Base-by-base conservation (phyloP, 192 early-diverging fungal species). In the Entomortierella parvispora region DNA sequence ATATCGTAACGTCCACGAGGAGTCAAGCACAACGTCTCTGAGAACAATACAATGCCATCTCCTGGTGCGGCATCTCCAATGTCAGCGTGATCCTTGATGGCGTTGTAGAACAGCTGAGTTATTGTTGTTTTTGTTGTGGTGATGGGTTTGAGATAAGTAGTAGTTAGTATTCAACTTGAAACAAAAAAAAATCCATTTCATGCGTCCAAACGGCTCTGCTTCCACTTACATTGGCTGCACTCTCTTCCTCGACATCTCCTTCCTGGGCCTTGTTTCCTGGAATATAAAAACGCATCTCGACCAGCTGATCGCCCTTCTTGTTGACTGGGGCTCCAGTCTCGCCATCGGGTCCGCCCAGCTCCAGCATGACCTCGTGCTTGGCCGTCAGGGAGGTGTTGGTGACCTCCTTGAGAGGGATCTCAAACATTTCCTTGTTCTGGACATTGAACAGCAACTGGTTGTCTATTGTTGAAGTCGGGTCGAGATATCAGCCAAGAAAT, bases 1-100 rank as follows among this genome's bases (percentile, higher is more conserved):
- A 99, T 91, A 58, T 93, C 90, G 86, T 96, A 99, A 54, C 97
- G 93, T 40, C 96, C 96, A 90, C 92, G 95, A 61, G 97, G 97
- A 0, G 95, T 96, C 29, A 98, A 87, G 62, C 94, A 96, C 60
- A 97, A 85, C 28, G 94, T 80, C 71, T 96, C 94, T 54, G 91
- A 85, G 81, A 99, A 98, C 58, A 88, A 86, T 22, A 93, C 93
- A 82, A 99, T 93, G 67, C 90, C 87, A 60, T 99, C 97, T 57
- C 94, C 92, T 48, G 88, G 90, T 59, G 88, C 85, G 53, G 89
- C 85, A 57, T 92, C 91, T n/a, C 91, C 91, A 80, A 98, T 81
- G 66, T 99, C 96, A 0, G 93, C 90, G 60, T 93, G 90, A 32
- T 92, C 87, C 83, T 97, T 97, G 83, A 99, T 93, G 10, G 90